Evolutionary conservation across 352 stramenopile species (phyloP).

Genomic region (Globisporangium carolinianum): DNA sequence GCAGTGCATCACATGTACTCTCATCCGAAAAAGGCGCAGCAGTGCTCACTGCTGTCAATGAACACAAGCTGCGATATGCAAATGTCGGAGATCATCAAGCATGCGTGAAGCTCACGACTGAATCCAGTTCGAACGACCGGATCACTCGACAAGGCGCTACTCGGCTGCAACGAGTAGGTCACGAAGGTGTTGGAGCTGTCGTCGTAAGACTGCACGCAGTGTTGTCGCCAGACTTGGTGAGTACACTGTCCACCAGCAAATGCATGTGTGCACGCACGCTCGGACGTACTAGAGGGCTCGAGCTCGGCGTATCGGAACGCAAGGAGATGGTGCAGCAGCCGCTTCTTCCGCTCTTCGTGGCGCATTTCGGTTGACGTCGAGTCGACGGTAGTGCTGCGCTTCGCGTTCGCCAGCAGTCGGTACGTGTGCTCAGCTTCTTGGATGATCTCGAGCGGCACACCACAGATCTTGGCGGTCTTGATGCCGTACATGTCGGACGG

Average conservation of each 20-base stretch:
- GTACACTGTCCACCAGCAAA: not conserved
- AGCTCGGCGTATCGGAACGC: slow-evolving; percentile 57
- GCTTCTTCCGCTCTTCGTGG: slow-evolving; percentile 28
- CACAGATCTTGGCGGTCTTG: slow-evolving; percentile 66
- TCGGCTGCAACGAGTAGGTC: slow-evolving; percentile 37
- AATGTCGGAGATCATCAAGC: too few species aligned
- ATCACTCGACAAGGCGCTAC: not conserved
- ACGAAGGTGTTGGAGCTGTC: slow-evolving; percentile 62
- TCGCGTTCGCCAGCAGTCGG: slow-evolving; percentile 16
- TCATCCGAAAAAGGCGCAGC: slow-evolving; percentile 94
- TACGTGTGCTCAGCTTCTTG: slow-evolving; percentile 47
- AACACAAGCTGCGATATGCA: slow-evolving; percentile 94
- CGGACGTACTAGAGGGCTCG: slow-evolving; percentile 37
- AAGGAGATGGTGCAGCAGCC: slow-evolving; percentile 65
- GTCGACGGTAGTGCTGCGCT: slow-evolving; percentile 14
- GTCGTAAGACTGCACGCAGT: slow-evolving; percentile 31
- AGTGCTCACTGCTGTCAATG: slow-evolving; percentile 96
- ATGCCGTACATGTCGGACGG: slow-evolving; percentile 74
- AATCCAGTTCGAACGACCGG: too few species aligned
- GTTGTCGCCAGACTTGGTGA: too few species aligned
- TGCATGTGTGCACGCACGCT: not conserved
- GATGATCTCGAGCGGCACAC: slow-evolving; percentile 57
- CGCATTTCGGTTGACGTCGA: slow-evolving; percentile 8
- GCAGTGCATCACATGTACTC: slow-evolving; percentile 97
- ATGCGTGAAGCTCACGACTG: too few species aligned